These are phyloP conservation scores for Vigna radiata DNA, from an alignment of 306 rosid species.

Conservation along the genomic window DNA sequence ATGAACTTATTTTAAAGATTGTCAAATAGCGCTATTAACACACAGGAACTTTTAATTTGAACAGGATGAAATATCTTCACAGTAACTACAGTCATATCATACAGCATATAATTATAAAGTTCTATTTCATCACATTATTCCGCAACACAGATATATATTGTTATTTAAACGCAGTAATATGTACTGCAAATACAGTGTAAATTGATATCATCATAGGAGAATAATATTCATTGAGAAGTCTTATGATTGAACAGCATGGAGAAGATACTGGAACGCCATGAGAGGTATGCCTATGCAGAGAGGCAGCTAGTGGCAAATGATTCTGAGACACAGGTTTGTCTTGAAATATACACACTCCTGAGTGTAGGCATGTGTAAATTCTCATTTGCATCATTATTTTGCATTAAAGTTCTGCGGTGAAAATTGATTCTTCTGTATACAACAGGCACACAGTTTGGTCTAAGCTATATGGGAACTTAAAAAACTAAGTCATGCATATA, in stretches of 20 bases:
- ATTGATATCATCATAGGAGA: neutral
- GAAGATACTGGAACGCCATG: conserved; percentile 87
- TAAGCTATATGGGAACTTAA: neutral
- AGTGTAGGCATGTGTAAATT: neutral
- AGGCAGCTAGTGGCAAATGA: conserved; percentile 55
- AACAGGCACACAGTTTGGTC: neutral
- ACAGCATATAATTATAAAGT: neutral
- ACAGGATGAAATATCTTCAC: neutral
- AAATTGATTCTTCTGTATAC: neutral
- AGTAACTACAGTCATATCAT: neutral
- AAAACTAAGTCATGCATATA: neutral
- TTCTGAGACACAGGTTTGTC: conserved; percentile 62
- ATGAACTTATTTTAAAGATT: neutral
- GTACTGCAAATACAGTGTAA: neutral
- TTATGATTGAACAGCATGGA: conserved; percentile 70
- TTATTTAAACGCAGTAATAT: neutral
- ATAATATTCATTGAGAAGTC: conserved; percentile 2
- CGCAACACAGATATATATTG: neutral
- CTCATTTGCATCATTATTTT: neutral
- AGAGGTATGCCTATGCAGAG: conserved; percentile 72
- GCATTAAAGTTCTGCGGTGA: neutral
- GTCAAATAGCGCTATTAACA: neutral
- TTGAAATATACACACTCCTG: neutral
- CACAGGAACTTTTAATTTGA: neutral
- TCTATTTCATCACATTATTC: neutral